Conservation (phyloP, 2,329 filamentous ascomycete genomes). For the Leptographium galeiforme region DNA sequence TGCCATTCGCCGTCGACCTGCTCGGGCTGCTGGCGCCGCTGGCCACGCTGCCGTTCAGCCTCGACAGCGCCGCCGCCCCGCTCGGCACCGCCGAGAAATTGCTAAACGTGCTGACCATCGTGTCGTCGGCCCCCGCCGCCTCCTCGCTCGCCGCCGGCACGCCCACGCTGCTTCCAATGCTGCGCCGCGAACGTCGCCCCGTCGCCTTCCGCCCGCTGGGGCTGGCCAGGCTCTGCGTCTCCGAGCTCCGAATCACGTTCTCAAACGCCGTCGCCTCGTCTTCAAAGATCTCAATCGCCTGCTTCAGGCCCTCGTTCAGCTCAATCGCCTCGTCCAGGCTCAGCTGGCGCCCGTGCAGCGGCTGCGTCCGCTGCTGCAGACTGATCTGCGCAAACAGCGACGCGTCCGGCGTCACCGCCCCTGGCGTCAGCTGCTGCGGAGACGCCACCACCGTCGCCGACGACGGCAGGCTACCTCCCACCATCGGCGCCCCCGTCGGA, state of each 20-base stretch:
- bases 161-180: conserved; percentile 4
- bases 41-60: not conserved
- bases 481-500: not conserved
- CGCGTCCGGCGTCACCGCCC: conserved; percentile 4
- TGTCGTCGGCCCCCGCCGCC: conserved; percentile 50
- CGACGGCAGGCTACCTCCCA: not conserved
- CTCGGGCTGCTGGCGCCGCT: conserved; percentile 26
- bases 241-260: conserved; percentile 9
- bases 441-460: not conserved
- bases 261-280: conserved; percentile 28
- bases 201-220: conserved; percentile 4
- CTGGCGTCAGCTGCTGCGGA: conserved; percentile 3
- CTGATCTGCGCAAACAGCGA: conserved; percentile 9
- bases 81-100: conserved; percentile 82
- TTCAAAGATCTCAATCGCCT: conserved; percentile 50
- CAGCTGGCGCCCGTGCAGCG: conserved; percentile 23
- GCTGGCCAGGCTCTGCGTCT: conserved; percentile 25
- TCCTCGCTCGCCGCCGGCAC: conserved; percentile 15
- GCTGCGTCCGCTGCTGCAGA: conserved; percentile 4
- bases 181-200: conserved; percentile 1
- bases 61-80: conserved; percentile 2
- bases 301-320: conserved; percentile 41
- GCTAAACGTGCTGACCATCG: conserved; percentile 71
- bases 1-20: conserved; percentile 42
- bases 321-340: conserved; percentile 39